Conservation (phyloP, 768 basidiomycete genomes). For the Kwoniella europaea region DNA sequence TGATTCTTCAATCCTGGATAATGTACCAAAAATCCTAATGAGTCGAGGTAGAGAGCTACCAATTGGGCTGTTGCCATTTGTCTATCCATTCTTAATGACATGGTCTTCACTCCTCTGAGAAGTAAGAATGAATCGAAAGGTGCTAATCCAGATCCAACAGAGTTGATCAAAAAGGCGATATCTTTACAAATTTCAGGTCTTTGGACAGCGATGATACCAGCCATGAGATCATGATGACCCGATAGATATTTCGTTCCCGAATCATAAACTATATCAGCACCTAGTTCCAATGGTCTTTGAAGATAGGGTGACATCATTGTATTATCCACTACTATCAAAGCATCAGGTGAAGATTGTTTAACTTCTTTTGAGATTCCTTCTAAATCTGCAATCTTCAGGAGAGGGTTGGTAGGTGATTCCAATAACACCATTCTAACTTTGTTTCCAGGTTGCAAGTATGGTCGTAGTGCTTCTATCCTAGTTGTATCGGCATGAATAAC, state of each 20-base stretch:
- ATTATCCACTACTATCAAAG: constrained; percentile 69
- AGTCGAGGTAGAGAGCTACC: constrained; percentile 83
- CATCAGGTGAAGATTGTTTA: constrained; percentile 62
- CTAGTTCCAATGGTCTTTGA: constrained; percentile 91
- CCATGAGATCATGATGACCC: constrained; percentile 99
- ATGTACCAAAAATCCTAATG: constrained; percentile 84
- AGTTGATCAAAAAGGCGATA: constrained; percentile 88
- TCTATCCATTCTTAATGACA: constrained; percentile 92
- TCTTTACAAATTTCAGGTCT: constrained; percentile 87
- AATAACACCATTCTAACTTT: constrained; percentile 82
- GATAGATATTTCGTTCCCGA: constrained; percentile 97
- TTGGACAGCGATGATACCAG: constrained; percentile 90
- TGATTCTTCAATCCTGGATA: constrained; percentile 88
- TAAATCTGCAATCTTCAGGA: constrained; percentile 92
- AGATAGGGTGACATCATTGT: constrained; percentile 99
- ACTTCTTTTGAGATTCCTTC: constrained; percentile 80
- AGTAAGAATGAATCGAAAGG: constrained; percentile 97
- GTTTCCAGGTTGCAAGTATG: constrained; percentile 42
- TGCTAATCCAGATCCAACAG: constrained; percentile 89
- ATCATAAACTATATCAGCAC: constrained; percentile 96
- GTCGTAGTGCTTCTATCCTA: constrained; percentile 38
- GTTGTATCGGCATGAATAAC: constrained; percentile 96
- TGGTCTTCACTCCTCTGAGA: constrained; percentile 91
- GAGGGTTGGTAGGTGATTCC: constrained; percentile 95
- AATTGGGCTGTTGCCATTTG: constrained; percentile 81